phyloP scores from a whole-genome alignment of 2,329 filamentous ascomycete species.

The Macrophomina phaseolina region DNA sequence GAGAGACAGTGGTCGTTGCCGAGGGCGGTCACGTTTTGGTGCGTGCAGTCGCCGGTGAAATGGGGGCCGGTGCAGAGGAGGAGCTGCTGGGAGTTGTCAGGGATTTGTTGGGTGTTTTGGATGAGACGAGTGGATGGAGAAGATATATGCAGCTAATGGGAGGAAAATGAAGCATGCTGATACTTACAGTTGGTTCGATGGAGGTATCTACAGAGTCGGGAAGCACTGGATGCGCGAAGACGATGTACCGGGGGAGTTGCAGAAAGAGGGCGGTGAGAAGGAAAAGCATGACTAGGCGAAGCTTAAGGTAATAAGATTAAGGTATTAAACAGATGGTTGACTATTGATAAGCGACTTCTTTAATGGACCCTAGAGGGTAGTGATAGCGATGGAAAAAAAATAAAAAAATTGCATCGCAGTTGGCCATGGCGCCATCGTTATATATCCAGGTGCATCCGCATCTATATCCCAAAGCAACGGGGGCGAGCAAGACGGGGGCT shows the following conservation, averaged over 20 bases:
- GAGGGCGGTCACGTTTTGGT: background rate
- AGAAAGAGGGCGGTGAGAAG: background rate
- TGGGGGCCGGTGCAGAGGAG: background rate
- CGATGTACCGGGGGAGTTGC: background rate
- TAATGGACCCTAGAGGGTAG: no score
- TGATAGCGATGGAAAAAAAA: background rate
- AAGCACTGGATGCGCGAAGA: background rate
- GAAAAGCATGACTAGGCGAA: background rate
- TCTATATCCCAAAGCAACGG: no score
- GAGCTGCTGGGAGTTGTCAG: background rate
- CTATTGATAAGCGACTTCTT: no score
- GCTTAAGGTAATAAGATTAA: background rate
- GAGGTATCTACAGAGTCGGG: background rate
- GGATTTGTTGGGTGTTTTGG: no score
- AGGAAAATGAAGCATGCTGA: background rate
- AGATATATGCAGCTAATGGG: background rate
- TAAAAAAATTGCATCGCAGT: background rate
- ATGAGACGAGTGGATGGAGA: no score
- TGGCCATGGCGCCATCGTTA: no score
- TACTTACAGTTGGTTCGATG: background rate
- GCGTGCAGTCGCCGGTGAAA: slow-evolving; percentile 2
- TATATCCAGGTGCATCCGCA: no score
- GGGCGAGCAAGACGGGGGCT: slow-evolving; percentile 2
- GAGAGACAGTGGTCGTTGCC: slow-evolving; percentile 17
- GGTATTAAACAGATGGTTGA: background rate